Evolutionary conservation across 2,329 filamentous ascomycete species (phyloP), one percentile per base, ranked within the genome.

Genomic region (Clathrospora elynae): DNA sequence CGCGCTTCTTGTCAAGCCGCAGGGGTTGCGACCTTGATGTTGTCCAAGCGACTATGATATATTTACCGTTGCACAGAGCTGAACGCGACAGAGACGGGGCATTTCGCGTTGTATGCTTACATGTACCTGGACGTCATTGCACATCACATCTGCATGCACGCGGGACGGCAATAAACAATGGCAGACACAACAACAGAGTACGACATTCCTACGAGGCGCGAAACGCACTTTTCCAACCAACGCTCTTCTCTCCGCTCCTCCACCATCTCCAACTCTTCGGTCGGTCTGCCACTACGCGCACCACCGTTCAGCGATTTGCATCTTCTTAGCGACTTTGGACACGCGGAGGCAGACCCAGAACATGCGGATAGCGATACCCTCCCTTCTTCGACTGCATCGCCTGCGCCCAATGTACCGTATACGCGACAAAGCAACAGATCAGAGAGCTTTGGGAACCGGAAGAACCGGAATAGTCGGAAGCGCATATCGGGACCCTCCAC

Each of bases 201-300:
- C 22, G 55, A 57, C 14, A 42, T 52, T 6, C 32, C 31, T 5
- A 53, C 54, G 10, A 54, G 47, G 42, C 62, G 64, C 52, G 54
- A 62, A 6, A 55, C 46, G 28, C 61, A 68, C 46, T 70, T 61
- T 54, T 63, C 62, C 51, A 60, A 66, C 37, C 66, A 70, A 50
- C 65, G 65, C 49, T 68, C 67, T 3, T 67, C 64, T 3, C 39
- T 57, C 32, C 62, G 46, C 31, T 61, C 57, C 36, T 49, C 37
- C 5, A 31, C 40, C 6, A 26, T 36, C 14, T 59, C 48, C 10
- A 44, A 42, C 11, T 40, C 25, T 4, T 59, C 59, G 2, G 42
- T 48, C 13, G 51, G 44, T 36, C 46, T 55, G 11, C 53, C 34
- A 17, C 35, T 37, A 12, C 51, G 46, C 17, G 49, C 55, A 1